A percentile compares a stretch with the other conserved stretches of the same genome.
Conservation (phyloP, 352 stramenopile species). For the Pythium guiyangense region DNA sequence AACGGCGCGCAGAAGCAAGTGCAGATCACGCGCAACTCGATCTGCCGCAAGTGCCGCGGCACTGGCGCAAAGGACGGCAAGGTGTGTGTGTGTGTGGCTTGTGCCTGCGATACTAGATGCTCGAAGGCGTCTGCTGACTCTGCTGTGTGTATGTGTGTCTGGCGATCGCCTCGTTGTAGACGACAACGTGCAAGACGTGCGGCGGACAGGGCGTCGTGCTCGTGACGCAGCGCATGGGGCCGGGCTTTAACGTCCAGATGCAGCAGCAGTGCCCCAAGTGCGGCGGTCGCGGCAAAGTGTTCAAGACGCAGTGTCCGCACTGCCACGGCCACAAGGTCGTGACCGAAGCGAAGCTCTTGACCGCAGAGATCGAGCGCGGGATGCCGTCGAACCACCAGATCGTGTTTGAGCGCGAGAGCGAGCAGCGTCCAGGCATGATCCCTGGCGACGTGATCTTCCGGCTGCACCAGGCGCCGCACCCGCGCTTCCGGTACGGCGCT, state of each 20-base stretch:
- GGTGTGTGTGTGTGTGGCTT: slow-evolving; percentile 11
- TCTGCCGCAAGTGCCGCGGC: slow-evolving; percentile 82
- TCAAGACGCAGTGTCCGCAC: slow-evolving; percentile 92
- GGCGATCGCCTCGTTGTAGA: slow-evolving; percentile 18
- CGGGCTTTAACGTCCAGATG: slow-evolving; percentile 88
- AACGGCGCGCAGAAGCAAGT: slow-evolving; percentile 75
- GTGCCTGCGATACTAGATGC: too few relatives aligned
- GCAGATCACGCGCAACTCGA: slow-evolving; percentile 67
- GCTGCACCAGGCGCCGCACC: slow-evolving; percentile 87
- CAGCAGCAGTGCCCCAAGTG: slow-evolving; percentile 84
- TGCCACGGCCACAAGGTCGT: slow-evolving; percentile 83
- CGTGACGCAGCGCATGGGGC: slow-evolving; percentile 80
- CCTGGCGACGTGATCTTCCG: slow-evolving; percentile 95
- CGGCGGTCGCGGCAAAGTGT: slow-evolving; percentile 90
- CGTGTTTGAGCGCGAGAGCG: slow-evolving; percentile 83
- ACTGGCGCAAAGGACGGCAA: slow-evolving; percentile 82
- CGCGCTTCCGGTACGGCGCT: slow-evolving; percentile 71
- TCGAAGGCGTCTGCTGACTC: too few relatives aligned
- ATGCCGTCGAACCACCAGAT: slow-evolving; percentile 85
- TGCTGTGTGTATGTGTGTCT: slow-evolving; percentile 8
- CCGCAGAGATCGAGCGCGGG: slow-evolving; percentile 72
- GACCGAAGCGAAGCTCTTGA: slow-evolving; percentile 74
- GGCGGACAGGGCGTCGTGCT: slow-evolving; percentile 67
- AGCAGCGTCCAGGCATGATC: slow-evolving; percentile 79
- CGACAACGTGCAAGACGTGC: slow-evolving; percentile 67